Evolutionary conservation across 495 filamentous ascomycete species (phyloP).

Genomic region (Stereocaulon alpinum): DNA sequence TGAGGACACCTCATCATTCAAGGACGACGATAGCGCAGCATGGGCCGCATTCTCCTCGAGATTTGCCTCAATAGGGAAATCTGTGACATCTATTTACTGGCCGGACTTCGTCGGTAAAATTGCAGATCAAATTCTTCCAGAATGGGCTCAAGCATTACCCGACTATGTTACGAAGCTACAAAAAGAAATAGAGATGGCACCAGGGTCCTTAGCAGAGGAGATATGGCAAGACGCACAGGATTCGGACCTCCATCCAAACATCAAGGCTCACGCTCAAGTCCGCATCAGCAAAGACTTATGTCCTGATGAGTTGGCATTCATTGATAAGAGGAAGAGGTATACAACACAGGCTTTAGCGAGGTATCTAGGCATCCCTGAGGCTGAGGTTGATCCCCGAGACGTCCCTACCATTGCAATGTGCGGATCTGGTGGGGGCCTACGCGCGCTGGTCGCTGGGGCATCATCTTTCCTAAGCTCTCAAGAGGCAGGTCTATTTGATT

Average conservation of each 20-base stretch:
- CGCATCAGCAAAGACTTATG: conserved; percentile 78
- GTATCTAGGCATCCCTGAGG: conserved; percentile 66
- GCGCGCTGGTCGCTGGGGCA: conserved; percentile 80
- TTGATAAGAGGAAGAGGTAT: conserved; percentile 50
- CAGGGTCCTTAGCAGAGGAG: conserved; percentile 78
- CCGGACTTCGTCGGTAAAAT: conserved; percentile 52
- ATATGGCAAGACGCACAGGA: conserved; percentile 90
- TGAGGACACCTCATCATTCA: conserved; percentile 16
- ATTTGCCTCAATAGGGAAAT: conserved; percentile 41
- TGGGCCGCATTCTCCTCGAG: conserved; percentile 51
- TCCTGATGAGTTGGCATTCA: conserved; percentile 65
- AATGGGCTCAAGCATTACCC: conserved; percentile 71
- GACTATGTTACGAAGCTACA: conserved; percentile 75
- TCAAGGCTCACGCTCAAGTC: conserved; percentile 65
- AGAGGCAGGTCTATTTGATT: conserved; percentile 83
- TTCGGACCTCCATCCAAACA: conserved; percentile 73
- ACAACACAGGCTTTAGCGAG: conserved; percentile 62
- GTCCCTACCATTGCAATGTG: conserved; percentile 87
- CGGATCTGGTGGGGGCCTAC: conserved; percentile 81
- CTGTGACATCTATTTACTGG: conserved; percentile 50
- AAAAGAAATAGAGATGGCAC: conserved; percentile 71
- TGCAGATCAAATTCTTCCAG: conserved; percentile 60
- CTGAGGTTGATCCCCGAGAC: conserved; percentile 83
- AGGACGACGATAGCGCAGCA: conserved; percentile 33
- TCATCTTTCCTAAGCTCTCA: conserved; percentile 72